Percentiles rank a stretch among this genome's conserved stretches.
phyloP scores from a whole-genome alignment of 306 rosid species.

The Spatholobus suberectus region DNA sequence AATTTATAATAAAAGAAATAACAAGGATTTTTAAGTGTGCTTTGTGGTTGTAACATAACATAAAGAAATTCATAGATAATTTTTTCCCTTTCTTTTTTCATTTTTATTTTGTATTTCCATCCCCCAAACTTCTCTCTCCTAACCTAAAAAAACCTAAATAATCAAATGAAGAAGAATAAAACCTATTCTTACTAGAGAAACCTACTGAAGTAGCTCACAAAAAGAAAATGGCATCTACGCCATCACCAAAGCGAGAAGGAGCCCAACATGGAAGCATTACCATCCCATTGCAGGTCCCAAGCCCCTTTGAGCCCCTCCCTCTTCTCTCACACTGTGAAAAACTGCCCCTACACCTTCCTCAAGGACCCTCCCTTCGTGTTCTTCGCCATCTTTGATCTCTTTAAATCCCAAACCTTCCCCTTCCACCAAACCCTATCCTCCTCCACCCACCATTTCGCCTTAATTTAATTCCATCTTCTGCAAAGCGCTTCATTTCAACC shows the following conservation, averaged over 20 bases:
- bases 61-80: too few species aligned
- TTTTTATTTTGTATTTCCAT: too few species aligned
- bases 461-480: slow-evolving; percentile 56
- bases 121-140: too few species aligned
- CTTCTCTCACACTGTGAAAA: slow-evolving; percentile 67
- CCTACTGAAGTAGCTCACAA: too few species aligned
- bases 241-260: slow-evolving; percentile 51
- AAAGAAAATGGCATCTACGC: too few species aligned
- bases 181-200: too few species aligned
- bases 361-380: slow-evolving; percentile 59
- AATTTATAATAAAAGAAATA: too few species aligned
- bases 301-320: slow-evolving; percentile 70
- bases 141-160: too few species aligned
- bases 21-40: too few species aligned
- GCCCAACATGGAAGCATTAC: slow-evolving; percentile 58
- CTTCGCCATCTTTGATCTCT: slow-evolving; percentile 70
- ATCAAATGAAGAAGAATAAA: too few species aligned
- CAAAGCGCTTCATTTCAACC: slow-evolving; percentile 35
- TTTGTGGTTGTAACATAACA: too few species aligned
- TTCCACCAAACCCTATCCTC: slow-evolving; percentile 38
- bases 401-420: slow-evolving; percentile 55
- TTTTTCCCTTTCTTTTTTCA: too few species aligned
- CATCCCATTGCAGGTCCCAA: slow-evolving; percentile 65
- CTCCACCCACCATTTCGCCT: slow-evolving; percentile 34
- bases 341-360: slow-evolving; percentile 62